Evolutionary conservation across 1,284 basidiomycete genomes (phyloP), one percentile per base, ranked within the genome.

Genomic region (Moesziomyces parantarcticus): DNA sequence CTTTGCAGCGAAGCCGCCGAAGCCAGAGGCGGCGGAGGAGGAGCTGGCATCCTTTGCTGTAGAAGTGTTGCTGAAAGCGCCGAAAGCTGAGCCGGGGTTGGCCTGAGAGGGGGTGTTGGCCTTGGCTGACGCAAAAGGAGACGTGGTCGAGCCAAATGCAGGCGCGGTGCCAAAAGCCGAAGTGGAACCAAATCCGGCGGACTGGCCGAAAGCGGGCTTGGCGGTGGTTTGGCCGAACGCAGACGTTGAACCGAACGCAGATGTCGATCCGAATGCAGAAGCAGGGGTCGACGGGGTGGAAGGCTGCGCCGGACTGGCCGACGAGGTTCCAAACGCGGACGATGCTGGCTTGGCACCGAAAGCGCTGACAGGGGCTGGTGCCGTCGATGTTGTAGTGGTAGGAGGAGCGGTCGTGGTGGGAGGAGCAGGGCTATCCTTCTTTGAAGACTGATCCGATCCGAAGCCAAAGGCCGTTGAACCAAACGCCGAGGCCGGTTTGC

Each of bases 151-250:
- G 29, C 75, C 80, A 64, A 78, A 80, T 13, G 79, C 72, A 39
- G 73, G 58, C 16, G 54, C 43, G 21, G 68, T 21, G 23, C 55
- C 65, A 23, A 72, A 69, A 21, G 75, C 60, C 26, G 77, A 54
- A 11, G 62, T 23, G 14, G 76, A 62, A 7, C 75, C 78, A 56
- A 83, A 80, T 1, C 78, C 78, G 18, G 79, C 66, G 21, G 76
- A 50, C 9, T 64, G 54, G 18, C 84, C 84, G 56, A 85, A 84
- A 5, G 78, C 83, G 3, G 85, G 45, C 25, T 47, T 48, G 23
- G 78, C 51, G 18, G 36, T 3, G 5, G 83, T 58, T 8, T 75
- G 61, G 22, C 85, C 85, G 53, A 86, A 86, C 46, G 60, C 58
- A 14, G 62, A 67, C 18, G 74, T 74, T 32, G 70, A 65, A 9